Evolutionary conservation across 208 protist genomes (phyloP).

Genomic region (Giardia duodenalis): DNA sequence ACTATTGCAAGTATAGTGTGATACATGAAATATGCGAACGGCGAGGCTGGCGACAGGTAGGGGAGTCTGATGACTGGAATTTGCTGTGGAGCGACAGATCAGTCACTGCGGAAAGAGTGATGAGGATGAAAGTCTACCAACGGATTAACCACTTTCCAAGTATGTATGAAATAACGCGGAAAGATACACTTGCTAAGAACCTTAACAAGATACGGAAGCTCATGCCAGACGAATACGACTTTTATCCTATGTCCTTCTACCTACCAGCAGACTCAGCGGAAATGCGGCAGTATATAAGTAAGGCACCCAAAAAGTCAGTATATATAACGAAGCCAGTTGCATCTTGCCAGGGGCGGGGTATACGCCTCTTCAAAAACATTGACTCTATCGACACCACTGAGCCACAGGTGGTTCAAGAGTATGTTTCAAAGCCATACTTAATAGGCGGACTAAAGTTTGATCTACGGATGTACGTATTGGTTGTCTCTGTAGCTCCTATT

Average conservation of each 20-base stretch:
- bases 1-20: conserved; percentile 10
- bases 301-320: conserved; percentile 52
- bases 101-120: conserved; percentile 62
- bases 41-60: conserved; percentile 57
- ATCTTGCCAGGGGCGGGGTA: conserved; percentile 71
- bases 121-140: conserved; percentile 67
- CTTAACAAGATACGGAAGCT: conserved; percentile 59
- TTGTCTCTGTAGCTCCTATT: conserved; percentile 61
- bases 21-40: conserved; percentile 54
- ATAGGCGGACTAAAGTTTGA: conserved; percentile 78
- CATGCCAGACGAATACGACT: conserved; percentile 63
- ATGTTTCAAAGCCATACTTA: conserved; percentile 66
- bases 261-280: conserved; percentile 52
- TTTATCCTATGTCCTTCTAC: conserved; percentile 47
- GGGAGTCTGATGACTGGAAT: conserved; percentile 63
- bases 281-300: conserved; percentile 52
- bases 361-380: conserved; percentile 64
- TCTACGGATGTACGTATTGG: conserved; percentile 74
- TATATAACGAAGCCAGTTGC: conserved; percentile 78
- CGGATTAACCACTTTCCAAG: conserved; percentile 78
- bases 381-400: conserved; percentile 57
- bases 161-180: conserved; percentile 72
- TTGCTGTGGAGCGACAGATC: conserved; percentile 73
- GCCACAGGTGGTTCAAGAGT: conserved; percentile 72
- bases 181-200: conserved; percentile 68